phyloP scores from a whole-genome alignment of 345 rosid species.

The Gossypium anomalum region DNA sequence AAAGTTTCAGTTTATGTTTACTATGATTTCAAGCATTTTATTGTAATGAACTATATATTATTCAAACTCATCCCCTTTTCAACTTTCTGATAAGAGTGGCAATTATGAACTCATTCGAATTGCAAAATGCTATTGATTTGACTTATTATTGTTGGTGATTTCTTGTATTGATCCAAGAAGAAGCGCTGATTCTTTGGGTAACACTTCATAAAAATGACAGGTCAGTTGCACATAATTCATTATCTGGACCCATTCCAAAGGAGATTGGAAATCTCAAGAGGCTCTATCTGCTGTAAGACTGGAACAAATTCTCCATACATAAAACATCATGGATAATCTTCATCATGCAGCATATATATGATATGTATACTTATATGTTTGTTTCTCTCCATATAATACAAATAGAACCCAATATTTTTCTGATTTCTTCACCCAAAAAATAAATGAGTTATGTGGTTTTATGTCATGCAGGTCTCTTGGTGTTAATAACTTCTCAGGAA shows the following conservation, averaged over 20 bases:
- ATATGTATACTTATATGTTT: too few species aligned
- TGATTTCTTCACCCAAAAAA: neutral
- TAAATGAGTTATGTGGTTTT: too few species aligned
- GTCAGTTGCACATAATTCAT: constrained; percentile 24
- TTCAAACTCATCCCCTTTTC: too few species aligned
- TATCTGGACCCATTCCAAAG: constrained; percentile 34
- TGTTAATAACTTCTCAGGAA: neutral
- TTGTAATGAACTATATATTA: too few species aligned
- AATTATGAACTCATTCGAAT: too few species aligned
- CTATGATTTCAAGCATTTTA: too few species aligned
- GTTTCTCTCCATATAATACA: too few species aligned
- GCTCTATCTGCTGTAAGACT: constrained; percentile 29
- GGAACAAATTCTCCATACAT: neutral
- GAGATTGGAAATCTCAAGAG: constrained; percentile 35
- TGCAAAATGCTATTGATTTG: neutral
- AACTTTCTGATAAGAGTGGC: too few species aligned
- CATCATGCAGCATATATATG: neutral
- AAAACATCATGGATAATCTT: neutral
- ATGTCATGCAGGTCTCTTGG: neutral
- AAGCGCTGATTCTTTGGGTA: neutral
- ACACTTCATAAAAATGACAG: neutral
- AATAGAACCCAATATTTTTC: neutral
- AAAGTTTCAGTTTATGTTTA: too few species aligned
- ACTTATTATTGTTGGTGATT: too few species aligned
- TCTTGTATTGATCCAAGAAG: neutral